These are phyloP conservation scores for Podospora pseudoanserina DNA, from an alignment of 495 filamentous ascomycete genomes.

Conservation along the genomic window DNA sequence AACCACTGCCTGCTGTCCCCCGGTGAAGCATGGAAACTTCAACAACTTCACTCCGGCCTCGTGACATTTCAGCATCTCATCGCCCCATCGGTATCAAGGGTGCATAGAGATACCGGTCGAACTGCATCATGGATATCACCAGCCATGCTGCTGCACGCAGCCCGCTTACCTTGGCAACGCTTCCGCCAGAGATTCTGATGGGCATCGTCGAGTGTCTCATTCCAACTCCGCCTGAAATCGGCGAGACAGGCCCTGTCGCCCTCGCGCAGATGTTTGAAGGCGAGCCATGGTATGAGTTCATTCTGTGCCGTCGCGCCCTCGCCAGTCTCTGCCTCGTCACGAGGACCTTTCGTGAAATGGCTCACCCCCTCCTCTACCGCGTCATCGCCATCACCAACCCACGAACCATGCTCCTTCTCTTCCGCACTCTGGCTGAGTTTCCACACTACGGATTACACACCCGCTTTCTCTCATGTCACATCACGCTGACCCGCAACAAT, in stretches of 20 bases:
- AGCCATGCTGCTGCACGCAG: not conserved
- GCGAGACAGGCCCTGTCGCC: constrained; percentile 31
- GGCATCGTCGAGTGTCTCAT: constrained; percentile 26
- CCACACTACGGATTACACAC: constrained; percentile 23
- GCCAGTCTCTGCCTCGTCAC: constrained; percentile 26
- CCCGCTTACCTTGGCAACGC: constrained; percentile 10
- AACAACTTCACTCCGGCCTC: not conserved
- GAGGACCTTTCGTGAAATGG: constrained; percentile 18
- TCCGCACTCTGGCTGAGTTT: constrained; percentile 29
- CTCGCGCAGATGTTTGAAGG: constrained; percentile 29
- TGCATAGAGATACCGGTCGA: not conserved
- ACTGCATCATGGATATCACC: not conserved
- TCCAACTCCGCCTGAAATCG: constrained; percentile 28
- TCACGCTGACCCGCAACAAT: constrained; percentile 26
- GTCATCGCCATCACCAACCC: constrained; percentile 25
- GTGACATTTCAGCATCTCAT: not conserved
- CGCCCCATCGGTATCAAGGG: not conserved
- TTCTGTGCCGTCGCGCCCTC: constrained; percentile 29
- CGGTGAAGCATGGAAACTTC: not conserved
- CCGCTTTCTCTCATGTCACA: constrained; percentile 30
- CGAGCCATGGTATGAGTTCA: constrained; percentile 35
- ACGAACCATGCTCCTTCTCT: constrained; percentile 24
- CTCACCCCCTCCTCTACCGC: constrained; percentile 31
- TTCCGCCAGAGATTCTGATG: constrained; percentile 28
- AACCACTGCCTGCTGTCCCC: not conserved